Evolutionary conservation across 192 early-diverging fungal genomes (phyloP).

Genomic region (Podila minutissima): DNA sequence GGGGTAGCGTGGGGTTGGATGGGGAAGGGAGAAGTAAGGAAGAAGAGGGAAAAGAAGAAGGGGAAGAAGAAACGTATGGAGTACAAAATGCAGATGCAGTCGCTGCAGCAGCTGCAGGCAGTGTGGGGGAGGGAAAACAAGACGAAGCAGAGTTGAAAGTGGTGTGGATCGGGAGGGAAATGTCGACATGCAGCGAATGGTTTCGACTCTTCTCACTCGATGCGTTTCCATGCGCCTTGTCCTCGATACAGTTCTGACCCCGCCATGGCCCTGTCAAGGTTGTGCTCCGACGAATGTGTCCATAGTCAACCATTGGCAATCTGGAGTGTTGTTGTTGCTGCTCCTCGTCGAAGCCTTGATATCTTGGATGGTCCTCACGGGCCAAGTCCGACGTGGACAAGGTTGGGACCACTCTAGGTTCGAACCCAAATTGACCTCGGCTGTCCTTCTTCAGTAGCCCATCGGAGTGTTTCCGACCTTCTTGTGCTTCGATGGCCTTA

Average conservation of each 20-base stretch:
- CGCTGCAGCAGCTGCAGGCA: neutral
- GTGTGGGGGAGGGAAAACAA: neutral
- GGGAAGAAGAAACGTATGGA: neutral
- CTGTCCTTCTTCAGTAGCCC: no score
- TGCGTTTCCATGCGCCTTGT: no score
- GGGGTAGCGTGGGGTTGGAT: neutral
- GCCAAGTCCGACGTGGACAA: neutral
- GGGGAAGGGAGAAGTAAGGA: neutral
- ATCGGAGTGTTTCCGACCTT: no score
- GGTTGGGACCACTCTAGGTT: no score
- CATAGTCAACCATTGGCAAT: neutral
- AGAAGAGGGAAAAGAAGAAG: neutral
- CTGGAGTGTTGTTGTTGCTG: neutral
- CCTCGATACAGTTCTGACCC: no score
- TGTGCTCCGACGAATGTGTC: no score
- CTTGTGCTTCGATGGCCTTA: no score
- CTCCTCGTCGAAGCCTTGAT: neutral
- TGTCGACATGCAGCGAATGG: neutral
- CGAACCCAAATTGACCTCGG: no score
- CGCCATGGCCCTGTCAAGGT: no score
- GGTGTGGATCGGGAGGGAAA: conserved; percentile 1
- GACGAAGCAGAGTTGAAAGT: neutral
- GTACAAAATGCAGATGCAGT: neutral
- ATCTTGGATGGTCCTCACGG: neutral
- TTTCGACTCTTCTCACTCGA: no score